Evolutionary conservation across 495 filamentous ascomycete genomes (phyloP), one percentile per base, ranked within the genome.

Genomic region (Choiromyces venosus): DNA sequence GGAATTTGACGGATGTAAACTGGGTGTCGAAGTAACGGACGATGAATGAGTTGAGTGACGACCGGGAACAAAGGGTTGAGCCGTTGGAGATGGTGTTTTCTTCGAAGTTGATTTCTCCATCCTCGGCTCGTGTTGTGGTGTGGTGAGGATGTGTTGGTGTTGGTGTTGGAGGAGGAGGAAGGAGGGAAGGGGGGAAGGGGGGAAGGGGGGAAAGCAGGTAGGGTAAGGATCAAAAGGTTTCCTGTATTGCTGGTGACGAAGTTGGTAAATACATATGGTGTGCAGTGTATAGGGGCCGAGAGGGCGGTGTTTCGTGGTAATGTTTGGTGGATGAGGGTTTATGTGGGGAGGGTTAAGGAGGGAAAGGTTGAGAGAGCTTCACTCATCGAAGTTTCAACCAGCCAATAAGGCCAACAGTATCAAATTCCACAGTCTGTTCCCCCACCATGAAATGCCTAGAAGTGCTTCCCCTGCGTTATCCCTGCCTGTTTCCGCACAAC

Each of bases 41-140:
- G 39, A 66, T 16, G 75, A 39, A 61, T 29, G 52, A 29, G 25
- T 61, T 4, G 25, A 3, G 4, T 61, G 52, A 61, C 25, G 52
- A 16, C 52, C 52, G 25, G 75, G 75, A 38, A 77, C 35, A 39
- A 77, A 77, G 33, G 75, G 74, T 9, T 66, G 21, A 38, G 75
- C 75, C 10, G 75, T 73, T 2, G 75, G 75, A n/a, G 75, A 77
- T 37, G 75, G 75, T 44, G 64, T 74, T 61, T 76, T 66, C 69
- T 52, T 71, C 37, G 70, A 3, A 38, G 37, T 35, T 67, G 56
- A n/a, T 19, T 35, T 37, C 56, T 66, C n/a, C 14, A 29, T 68
- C 12, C 61, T 71, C 39, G 71, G 40, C 65, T 72, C 40, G 71
- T 42, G 16, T 72, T 40, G 19, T 52, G 69, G 44, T 67, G 52